Conservation (phyloP, 306 rosid genomes). For the Sicyos edulis region DNA sequence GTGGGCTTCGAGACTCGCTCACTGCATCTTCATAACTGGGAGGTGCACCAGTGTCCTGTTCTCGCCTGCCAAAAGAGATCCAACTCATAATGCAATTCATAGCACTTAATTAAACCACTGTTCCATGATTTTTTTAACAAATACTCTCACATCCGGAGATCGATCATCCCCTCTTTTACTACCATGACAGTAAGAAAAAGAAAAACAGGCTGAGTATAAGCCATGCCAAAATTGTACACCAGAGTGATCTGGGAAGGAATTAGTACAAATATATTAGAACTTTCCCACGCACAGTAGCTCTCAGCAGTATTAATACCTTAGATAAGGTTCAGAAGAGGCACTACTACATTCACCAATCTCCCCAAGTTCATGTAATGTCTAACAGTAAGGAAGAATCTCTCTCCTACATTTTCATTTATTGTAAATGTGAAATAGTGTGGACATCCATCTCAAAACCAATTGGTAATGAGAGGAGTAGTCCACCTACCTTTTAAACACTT, state of each 20-base stretch:
- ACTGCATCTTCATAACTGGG: conserved; percentile 92
- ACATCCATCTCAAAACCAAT: too few relatives aligned
- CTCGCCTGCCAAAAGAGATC: conserved; percentile 37
- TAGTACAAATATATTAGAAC: background rate
- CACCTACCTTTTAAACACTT: too few relatives aligned
- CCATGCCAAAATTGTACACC: background rate
- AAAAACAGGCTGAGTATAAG: background rate
- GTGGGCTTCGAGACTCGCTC: conserved; percentile 73
- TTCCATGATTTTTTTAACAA: background rate
- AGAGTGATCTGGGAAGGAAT: conserved; percentile 1
- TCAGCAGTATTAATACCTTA: background rate
- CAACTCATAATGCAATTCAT: background rate
- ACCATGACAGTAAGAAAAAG: conserved; percentile 43
- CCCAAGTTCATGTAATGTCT: background rate
- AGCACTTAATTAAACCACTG: background rate
- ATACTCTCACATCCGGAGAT: conserved; percentile 78
- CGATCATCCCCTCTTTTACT: conserved; percentile 64
- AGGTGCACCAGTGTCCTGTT: conserved; percentile 68
- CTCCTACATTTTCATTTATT: background rate
- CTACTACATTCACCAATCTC: background rate
- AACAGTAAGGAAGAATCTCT: background rate
- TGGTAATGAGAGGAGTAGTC: too few relatives aligned
- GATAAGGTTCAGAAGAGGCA: background rate
- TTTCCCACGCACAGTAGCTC: background rate
- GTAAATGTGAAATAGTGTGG: too few relatives aligned